Evolutionary conservation across 345 rosid species (phyloP).

Genomic region (Gossypium turneri): DNA sequence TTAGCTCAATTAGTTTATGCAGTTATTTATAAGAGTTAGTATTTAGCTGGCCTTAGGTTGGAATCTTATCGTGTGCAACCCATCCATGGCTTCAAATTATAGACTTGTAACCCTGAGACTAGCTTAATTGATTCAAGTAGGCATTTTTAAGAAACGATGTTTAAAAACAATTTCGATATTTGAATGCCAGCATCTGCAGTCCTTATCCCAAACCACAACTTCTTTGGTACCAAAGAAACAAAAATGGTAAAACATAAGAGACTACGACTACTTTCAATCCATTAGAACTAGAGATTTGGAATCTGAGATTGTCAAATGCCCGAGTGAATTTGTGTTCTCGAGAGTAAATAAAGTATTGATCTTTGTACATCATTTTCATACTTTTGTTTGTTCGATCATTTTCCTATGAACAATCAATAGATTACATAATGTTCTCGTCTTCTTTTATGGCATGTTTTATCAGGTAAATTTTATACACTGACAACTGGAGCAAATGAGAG

Average conservation of each 20-base stretch:
- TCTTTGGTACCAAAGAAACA: not conserved
- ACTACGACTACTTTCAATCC: not conserved
- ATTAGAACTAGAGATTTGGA: not conserved
- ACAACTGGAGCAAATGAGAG: constrained; percentile 87
- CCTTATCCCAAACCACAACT: not conserved
- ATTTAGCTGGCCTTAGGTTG: not conserved
- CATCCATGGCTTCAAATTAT: not conserved
- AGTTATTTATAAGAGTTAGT: not conserved
- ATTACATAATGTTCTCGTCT: not conserved
- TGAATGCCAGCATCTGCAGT: not conserved
- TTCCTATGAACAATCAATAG: not conserved
- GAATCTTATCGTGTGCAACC: not conserved
- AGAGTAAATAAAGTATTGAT: not conserved
- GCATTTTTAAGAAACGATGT: not conserved
- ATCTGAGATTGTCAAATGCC: not conserved
- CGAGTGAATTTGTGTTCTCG: not conserved
- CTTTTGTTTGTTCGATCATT: not conserved
- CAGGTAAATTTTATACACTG: constrained; percentile 83
- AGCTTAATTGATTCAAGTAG: not conserved
- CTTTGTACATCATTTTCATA: not conserved
- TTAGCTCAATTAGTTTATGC: not conserved
- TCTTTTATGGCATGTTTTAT: not conserved
- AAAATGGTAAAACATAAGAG: not conserved
- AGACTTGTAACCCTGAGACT: not conserved
- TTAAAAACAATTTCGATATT: too few relatives aligned